Conservation (phyloP, 164 flowering plant species). For the Vitis cinerea region DNA sequence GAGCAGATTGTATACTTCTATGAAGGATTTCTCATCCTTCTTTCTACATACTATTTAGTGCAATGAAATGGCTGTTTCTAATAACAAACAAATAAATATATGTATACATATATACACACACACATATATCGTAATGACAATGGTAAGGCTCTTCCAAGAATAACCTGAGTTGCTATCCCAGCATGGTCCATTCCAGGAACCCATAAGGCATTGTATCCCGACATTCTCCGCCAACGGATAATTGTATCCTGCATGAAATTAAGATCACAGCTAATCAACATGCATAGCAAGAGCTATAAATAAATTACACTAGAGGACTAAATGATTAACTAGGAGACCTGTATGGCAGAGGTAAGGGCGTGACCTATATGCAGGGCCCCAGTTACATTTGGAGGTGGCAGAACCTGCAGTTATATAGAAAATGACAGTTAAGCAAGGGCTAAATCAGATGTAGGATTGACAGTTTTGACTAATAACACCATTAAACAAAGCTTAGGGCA, state of each 20-base stretch:
- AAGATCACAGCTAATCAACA: not conserved
- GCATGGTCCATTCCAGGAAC: conserved; percentile 99
- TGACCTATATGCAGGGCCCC: conserved; percentile 99
- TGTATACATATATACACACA: too few relatives aligned
- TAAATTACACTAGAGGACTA: not conserved
- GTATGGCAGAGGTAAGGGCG: conserved; percentile 87
- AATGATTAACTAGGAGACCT: conserved; percentile 40
- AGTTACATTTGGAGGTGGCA: conserved; percentile 99
- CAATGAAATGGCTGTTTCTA: too few relatives aligned
- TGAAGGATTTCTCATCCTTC: too few relatives aligned
- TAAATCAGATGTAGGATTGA: too few relatives aligned
- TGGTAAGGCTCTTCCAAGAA: not conserved
- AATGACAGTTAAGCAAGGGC: too few relatives aligned
- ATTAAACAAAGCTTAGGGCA: too few relatives aligned
- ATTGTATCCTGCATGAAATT: conserved; percentile 70
- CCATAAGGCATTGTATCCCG: conserved; percentile 90
- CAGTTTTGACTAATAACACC: too few relatives aligned
- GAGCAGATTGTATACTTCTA: too few relatives aligned
- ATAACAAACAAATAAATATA: too few relatives aligned
- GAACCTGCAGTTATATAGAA: conserved; percentile 45
- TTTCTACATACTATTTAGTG: too few relatives aligned
- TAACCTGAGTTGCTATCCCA: conserved; percentile 95
- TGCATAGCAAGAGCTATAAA: not conserved
- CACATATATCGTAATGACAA: not conserved
- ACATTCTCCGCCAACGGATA: conserved; percentile 93